These are phyloP conservation scores for Setaria viridis DNA, from an alignment of 202 grass and related monocot species.

Conservation along the genomic window DNA sequence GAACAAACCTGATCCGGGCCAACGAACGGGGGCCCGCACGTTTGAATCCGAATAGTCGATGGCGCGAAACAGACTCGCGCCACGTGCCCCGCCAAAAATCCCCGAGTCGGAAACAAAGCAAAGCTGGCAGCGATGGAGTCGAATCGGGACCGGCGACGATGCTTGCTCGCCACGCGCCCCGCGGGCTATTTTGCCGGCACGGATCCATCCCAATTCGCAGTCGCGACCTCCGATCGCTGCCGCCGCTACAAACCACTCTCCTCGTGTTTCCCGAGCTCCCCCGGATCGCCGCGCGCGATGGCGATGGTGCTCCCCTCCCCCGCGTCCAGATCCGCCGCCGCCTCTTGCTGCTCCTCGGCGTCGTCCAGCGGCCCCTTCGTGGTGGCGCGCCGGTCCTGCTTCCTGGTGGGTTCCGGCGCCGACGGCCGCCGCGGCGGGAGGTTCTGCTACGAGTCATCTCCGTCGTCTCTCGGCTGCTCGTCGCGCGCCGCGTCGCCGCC, in stretches of 20 bases:
- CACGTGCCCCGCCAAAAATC: neutral
- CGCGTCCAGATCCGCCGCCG: neutral
- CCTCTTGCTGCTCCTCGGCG: neutral
- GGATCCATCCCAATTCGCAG: neutral
- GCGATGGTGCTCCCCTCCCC: neutral
- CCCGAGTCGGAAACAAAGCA: neutral
- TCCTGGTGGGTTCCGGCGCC: neutral
- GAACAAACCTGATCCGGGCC: neutral
- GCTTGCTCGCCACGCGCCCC: constrained; percentile 9
- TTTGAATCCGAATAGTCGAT: neutral
- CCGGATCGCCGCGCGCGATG: constrained; percentile 4
- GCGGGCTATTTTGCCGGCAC: neutral
- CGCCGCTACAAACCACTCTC: neutral
- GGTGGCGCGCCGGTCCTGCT: neutral
- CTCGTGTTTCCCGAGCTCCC: neutral
- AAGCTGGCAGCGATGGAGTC: neutral
- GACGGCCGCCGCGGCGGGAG: neutral
- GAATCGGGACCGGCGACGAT: neutral
- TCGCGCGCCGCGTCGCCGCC: neutral
- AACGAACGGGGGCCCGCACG: neutral
- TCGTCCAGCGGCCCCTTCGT: neutral
- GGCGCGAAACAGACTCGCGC: neutral
- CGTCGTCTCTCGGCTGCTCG: neutral
- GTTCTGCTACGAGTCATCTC: neutral
- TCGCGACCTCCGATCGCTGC: neutral